phyloP scores from a whole-genome alignment of 108 stramenopile species.

The Hondaea fermentalgiana region DNA sequence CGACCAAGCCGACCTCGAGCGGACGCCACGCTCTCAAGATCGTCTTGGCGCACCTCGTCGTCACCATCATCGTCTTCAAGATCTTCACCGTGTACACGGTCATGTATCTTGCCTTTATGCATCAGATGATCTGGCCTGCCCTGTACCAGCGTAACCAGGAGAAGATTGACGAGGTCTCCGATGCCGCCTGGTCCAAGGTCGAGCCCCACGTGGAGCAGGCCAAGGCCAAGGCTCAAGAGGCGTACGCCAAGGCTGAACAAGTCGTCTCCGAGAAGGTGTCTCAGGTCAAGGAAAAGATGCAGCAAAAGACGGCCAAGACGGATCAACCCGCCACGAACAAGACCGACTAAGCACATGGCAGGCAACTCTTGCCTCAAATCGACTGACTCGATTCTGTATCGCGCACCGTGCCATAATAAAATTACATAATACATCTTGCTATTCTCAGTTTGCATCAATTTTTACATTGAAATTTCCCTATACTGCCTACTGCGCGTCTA shows the following conservation, averaged over 20 bases:
- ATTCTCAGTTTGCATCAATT: too few species aligned
- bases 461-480: too few species aligned
- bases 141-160: not conserved
- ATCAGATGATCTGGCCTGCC: conserved; percentile 6
- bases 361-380: too few species aligned
- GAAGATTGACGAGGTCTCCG: not conserved
- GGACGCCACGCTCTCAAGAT: not conserved
- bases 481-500: too few species aligned
- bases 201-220: conserved; percentile 1
- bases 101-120: not conserved
- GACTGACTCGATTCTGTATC: too few species aligned
- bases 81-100: not conserved
- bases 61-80: not conserved
- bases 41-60: not conserved
- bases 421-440: too few species aligned
- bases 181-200: not conserved
- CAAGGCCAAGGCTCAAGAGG: not conserved
- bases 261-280: not conserved
- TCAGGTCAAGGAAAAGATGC: not conserved
- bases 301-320: not conserved
- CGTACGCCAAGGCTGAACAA: not conserved
- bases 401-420: too few species aligned
- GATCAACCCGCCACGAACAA: not conserved
- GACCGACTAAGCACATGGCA: not conserved
- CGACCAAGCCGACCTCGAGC: not conserved